Evolutionary conservation across 1,284 basidiomycete species (phyloP).

Genomic region (Pulveroboletus sp.): DNA sequence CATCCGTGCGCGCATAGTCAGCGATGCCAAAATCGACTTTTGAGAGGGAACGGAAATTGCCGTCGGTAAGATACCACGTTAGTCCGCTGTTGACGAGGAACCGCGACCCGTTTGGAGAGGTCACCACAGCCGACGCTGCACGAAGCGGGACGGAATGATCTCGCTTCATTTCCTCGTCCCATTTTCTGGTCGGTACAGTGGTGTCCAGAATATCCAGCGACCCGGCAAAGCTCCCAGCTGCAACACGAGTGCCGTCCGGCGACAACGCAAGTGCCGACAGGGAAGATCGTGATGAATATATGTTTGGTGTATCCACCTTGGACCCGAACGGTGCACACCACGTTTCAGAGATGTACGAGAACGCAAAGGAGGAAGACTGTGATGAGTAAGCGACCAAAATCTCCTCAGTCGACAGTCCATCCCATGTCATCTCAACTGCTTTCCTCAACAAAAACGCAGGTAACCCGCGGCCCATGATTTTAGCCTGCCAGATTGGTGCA

Average conservation of each 20-base stretch:
- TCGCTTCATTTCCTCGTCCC: conserved; percentile 13
- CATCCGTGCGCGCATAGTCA: background rate
- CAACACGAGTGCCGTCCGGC: conserved; percentile 14
- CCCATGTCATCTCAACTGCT: background rate
- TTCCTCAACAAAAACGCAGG: conserved; percentile 10
- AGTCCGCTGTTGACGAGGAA: conserved; percentile 7
- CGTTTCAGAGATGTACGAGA: conserved; percentile 3
- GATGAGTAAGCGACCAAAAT: conserved; percentile 9
- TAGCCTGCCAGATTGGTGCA: conserved; percentile 12
- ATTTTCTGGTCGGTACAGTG: conserved; percentile 2
- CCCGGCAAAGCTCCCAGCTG: conserved; percentile 4
- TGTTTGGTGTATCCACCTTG: background rate
- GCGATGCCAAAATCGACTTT: conserved; percentile 19
- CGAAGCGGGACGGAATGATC: background rate
- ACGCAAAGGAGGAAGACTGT: conserved; percentile 8
- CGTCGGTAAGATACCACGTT: conserved; percentile 13
- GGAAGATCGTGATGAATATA: background rate
- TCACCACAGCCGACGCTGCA: background rate
- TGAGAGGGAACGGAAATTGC: background rate
- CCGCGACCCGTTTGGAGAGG: conserved; percentile 16
- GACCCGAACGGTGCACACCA: conserved; percentile 13
- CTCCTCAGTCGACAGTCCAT: background rate
- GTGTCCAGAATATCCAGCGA: conserved; percentile 16
- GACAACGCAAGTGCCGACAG: conserved; percentile 12
- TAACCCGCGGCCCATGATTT: conserved; percentile 3